Conservation (phyloP, 1,284 basidiomycete genomes). For the Cryptococcus maquisensis region DNA sequence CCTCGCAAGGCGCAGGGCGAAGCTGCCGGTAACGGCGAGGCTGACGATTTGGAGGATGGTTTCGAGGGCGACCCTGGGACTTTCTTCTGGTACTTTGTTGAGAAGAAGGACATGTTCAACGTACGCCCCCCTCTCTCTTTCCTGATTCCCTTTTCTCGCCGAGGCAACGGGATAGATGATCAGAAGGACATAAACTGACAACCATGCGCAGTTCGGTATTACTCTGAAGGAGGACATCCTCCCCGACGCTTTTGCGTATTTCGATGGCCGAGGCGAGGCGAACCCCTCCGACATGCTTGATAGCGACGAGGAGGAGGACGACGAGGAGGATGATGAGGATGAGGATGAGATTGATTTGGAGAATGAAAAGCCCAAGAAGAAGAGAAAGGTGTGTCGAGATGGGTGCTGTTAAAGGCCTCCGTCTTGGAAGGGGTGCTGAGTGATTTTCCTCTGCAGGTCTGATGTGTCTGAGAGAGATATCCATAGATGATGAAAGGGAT, state of each 20-base stretch:
- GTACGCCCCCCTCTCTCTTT: constrained; percentile 12
- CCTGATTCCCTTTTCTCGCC: background rate
- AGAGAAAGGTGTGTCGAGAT: constrained; percentile 16
- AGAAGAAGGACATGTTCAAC: constrained; percentile 33
- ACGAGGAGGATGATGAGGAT: constrained; percentile 39
- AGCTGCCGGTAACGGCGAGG: constrained; percentile 19
- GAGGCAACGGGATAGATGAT: background rate
- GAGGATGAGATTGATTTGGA: constrained; percentile 45
- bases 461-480: background rate
- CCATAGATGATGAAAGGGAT: background rate
- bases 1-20: constrained; percentile 34
- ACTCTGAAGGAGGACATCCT: constrained; percentile 36
- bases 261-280: constrained; percentile 28
- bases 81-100: constrained; percentile 52
- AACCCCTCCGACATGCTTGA: constrained; percentile 17
- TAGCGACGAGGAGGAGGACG: constrained; percentile 35
- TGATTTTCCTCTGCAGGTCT: background rate
- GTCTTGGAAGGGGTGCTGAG: background rate
- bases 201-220: constrained; percentile 20
- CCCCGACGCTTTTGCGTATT: constrained; percentile 38
- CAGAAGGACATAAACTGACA: background rate
- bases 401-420: constrained; percentile 1
- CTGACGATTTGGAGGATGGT: constrained; percentile 20
- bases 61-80: constrained; percentile 50
- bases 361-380: constrained; percentile 36